These are phyloP conservation scores for Dinochytrium kinnereticum DNA, from an alignment of 371 early-diverging fungal genomes.

Conservation along the genomic window DNA sequence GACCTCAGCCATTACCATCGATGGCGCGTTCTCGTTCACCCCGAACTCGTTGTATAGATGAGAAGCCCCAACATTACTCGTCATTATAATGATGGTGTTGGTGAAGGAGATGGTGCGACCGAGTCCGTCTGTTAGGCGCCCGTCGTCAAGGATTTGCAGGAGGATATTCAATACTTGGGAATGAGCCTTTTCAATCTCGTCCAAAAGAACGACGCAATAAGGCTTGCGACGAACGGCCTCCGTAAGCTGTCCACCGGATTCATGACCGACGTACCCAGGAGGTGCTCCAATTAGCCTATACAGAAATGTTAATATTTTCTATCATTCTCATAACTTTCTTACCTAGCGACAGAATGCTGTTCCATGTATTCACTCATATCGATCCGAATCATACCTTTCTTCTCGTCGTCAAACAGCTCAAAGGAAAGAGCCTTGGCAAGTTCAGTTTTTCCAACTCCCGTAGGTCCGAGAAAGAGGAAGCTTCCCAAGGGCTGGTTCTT, in stretches of 20 bases:
- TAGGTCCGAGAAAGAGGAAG: conserved; percentile 87
- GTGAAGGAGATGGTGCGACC: conserved; percentile 78
- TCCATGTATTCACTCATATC: conserved; percentile 89
- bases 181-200: conserved; percentile 89
- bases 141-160: conserved; percentile 86
- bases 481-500: conserved; percentile 71
- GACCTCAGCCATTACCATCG: conserved; percentile 58
- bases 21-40: conserved; percentile 41
- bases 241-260: conserved; percentile 81
- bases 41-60: conserved; percentile 52
- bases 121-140: conserved; percentile 79
- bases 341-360: conserved; percentile 68
- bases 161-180: conserved; percentile 79
- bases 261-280: conserved; percentile 84
- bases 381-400: conserved; percentile 75
- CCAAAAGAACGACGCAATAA: conserved; percentile 80
- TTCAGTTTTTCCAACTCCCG: conserved; percentile 88
- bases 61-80: conserved; percentile 77
- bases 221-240: conserved; percentile 79
- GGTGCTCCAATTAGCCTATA: conserved; percentile 76
- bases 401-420: conserved; percentile 83
- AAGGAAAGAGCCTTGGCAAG: conserved; percentile 77
- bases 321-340: too few species aligned
- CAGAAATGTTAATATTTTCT: background rate
- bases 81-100: conserved; percentile 83